Percentiles rank a stretch among this genome's conserved stretches.
These are phyloP conservation scores for Solanum sparsipilum DNA, from an alignment of 257 asterid species.

Conservation along the genomic window DNA sequence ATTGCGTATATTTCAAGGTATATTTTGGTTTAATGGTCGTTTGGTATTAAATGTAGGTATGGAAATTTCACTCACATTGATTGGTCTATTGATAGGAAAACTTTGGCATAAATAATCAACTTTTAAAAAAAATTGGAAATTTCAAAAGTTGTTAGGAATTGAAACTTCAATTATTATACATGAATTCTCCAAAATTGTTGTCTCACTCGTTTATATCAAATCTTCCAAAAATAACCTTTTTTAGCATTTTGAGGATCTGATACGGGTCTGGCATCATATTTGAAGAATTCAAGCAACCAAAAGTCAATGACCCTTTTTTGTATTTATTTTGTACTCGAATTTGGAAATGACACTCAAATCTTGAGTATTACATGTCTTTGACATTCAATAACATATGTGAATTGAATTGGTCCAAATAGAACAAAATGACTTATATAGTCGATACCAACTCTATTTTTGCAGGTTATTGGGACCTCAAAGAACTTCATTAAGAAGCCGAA, in stretches of 20 bases:
- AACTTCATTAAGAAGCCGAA: constrained; percentile 14
- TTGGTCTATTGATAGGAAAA: neutral
- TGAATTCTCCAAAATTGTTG: neutral
- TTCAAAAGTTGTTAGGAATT: neutral
- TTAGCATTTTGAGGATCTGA: neutral
- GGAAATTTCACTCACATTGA: neutral
- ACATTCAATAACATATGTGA: neutral
- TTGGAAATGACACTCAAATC: neutral
- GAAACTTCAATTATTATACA: neutral
- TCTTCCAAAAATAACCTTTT: neutral
- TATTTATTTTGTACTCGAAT: neutral
- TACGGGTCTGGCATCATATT: fast-evolving
- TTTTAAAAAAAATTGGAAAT: neutral
- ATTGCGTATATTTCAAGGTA: neutral
- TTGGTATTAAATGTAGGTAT: neutral
- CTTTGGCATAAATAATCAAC: neutral
- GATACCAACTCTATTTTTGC: neutral
- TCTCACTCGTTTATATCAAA: neutral
- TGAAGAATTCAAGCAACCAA: neutral
- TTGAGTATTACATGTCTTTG: neutral
- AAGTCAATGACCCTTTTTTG: neutral
- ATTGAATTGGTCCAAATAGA: neutral
- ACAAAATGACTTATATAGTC: neutral
- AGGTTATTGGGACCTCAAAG: constrained; percentile 43
- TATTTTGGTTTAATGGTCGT: neutral